phyloP scores from a whole-genome alignment of 2,329 filamentous ascomycete genomes.

The Cladosporium sp. region DNA sequence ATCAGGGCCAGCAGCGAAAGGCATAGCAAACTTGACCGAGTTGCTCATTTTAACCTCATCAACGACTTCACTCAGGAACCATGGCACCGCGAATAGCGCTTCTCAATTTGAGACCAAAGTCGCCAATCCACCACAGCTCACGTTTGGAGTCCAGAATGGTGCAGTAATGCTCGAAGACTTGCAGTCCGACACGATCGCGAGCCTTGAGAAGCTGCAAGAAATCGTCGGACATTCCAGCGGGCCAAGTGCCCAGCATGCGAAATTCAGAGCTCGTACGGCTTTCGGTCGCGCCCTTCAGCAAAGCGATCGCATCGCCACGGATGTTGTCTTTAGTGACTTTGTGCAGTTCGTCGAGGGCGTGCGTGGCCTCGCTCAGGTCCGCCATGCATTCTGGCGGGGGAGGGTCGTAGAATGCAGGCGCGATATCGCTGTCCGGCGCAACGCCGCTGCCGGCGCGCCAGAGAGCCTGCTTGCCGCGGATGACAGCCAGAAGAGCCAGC shows the following conservation, averaged over 20 bases:
- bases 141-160: conserved; percentile 7
- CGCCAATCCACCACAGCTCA: conserved; percentile 6
- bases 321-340: background rate
- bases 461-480: conserved; percentile 9
- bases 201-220: background rate
- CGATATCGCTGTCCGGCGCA: background rate
- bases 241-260: conserved; percentile 7
- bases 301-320: background rate
- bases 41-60: too few relatives aligned
- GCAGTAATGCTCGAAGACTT: conserved; percentile 6
- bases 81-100: background rate
- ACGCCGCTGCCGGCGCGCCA: conserved; percentile 4
- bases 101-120: background rate
- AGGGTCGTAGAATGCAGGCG: conserved; percentile 7
- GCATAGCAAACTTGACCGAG: too few relatives aligned
- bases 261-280: background rate
- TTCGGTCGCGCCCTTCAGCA: conserved; percentile 1
- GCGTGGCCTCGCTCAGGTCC: background rate
- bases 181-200: background rate
- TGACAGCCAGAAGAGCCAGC: background rate
- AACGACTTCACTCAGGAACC: too few relatives aligned
- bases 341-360: background rate
- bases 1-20: too few relatives aligned
- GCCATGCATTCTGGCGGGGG: background rate
- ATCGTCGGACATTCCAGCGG: conserved; percentile 1